These are phyloP conservation scores for Aureobasidium musti DNA, from an alignment of 2,329 filamentous ascomycete species.

Conservation along the genomic window DNA sequence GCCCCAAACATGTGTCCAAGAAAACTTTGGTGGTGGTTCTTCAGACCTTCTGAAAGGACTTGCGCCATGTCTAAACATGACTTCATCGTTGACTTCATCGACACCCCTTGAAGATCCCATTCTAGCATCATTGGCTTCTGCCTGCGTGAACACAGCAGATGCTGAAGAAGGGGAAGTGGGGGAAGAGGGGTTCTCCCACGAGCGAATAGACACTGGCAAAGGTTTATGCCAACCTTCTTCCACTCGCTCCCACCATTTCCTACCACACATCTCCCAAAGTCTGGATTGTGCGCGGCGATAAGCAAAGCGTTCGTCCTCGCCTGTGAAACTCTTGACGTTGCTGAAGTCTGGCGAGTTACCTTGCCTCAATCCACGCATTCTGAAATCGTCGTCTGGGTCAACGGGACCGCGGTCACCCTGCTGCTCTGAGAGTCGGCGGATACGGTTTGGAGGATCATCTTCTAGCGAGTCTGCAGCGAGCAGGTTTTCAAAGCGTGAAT, in stretches of 20 bases:
- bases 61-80: slow-evolving; percentile 46
- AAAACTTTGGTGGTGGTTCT: slow-evolving; percentile 55
- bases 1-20: slow-evolving; percentile 57
- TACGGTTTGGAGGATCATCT: slow-evolving; percentile 51
- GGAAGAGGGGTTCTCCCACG: slow-evolving; percentile 59
- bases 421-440: slow-evolving; percentile 36
- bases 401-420: slow-evolving; percentile 28
- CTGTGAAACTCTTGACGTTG: slow-evolving; percentile 68
- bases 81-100: slow-evolving; percentile 39
- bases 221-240: slow-evolving; percentile 69
- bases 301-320: slow-evolving; percentile 79
- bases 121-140: neutral
- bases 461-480: slow-evolving; percentile 51
- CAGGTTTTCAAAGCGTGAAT: slow-evolving; percentile 42
- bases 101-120: slow-evolving; percentile 34
- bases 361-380: slow-evolving; percentile 25
- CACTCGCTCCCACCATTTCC: slow-evolving; percentile 67
- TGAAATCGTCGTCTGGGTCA: slow-evolving; percentile 32
- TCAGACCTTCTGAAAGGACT: slow-evolving; percentile 50
- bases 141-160: neutral
- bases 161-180: slow-evolving; percentile 12
- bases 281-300: slow-evolving; percentile 75
- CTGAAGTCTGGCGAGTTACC: slow-evolving; percentile 59
- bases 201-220: slow-evolving; percentile 61
- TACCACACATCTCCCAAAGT: slow-evolving; percentile 80